A percentile compares a stretch with the other conserved stretches of the same genome.
These are phyloP conservation scores for Pelagomonas calceolata DNA, from an alignment of 108 stramenopile species.

Conservation along the genomic window DNA sequence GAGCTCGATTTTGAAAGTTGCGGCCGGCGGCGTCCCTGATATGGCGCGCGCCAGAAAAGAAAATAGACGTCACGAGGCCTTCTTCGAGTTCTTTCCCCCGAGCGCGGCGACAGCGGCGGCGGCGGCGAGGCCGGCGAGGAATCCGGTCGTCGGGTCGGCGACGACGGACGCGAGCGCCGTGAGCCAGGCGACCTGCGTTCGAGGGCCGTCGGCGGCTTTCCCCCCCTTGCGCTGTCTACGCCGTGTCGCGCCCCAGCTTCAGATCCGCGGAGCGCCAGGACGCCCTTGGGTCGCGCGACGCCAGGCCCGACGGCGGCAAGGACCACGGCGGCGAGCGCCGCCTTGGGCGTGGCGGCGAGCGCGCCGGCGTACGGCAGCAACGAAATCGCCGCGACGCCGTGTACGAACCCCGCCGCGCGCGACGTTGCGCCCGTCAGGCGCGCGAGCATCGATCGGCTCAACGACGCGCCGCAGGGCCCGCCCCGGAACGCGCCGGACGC, in stretches of 20 bases:
- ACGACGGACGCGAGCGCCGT: background rate
- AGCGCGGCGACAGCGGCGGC: background rate
- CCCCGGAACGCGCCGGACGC: conserved; percentile 56
- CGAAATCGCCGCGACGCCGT: conserved; percentile 57
- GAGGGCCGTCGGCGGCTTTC: no score
- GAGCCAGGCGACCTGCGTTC: background rate
- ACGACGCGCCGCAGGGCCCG: conserved; percentile 60
- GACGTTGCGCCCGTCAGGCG: conserved; percentile 65
- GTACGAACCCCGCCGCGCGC: conserved; percentile 54
- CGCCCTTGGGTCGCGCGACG: conserved; percentile 48
- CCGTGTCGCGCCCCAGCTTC: no score
- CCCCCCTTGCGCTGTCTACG: no score
- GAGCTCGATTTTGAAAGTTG: no score
- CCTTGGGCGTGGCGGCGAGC: conserved; percentile 61
- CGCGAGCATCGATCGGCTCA: conserved; percentile 59
- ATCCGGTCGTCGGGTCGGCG: background rate
- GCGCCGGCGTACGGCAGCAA: conserved; percentile 66
- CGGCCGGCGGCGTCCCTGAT: no score
- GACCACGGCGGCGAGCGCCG: conserved; percentile 60
- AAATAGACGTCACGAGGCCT: no score
- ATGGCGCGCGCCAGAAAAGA: no score
- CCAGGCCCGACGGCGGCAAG: conserved; percentile 59
- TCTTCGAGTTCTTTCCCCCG: no score
- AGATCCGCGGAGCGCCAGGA: conserved; percentile 47
- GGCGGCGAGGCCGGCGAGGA: background rate